Percentiles rank a stretch among this genome's conserved stretches.
Evolutionary conservation across 306 rosid species (phyloP).

Genomic region (Ammopiptanthus mongolicus): DNA sequence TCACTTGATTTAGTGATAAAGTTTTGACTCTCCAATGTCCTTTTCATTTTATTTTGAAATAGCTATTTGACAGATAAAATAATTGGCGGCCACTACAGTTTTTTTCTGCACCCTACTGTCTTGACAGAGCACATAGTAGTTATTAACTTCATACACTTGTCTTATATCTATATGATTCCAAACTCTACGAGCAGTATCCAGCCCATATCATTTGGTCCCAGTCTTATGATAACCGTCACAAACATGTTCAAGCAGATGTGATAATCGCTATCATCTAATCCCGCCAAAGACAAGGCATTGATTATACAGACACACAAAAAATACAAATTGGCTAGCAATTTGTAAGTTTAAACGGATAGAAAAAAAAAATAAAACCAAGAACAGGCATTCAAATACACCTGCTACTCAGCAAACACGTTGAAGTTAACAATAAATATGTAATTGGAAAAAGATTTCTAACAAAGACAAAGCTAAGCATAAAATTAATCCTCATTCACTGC

Average conservation of each 20-base stretch:
- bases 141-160: background rate
- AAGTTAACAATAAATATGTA: background rate
- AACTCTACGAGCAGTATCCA: background rate
- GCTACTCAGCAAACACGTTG: background rate
- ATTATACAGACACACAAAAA: background rate
- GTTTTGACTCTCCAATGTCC: background rate
- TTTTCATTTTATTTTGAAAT: background rate
- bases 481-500: background rate
- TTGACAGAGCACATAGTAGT: background rate
- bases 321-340: background rate
- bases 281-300: background rate
- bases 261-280: background rate
- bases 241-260: background rate
- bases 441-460: background rate
- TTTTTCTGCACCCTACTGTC: background rate
- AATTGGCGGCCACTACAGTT: background rate
- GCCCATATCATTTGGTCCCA: background rate
- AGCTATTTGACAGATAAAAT: background rate
- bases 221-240: background rate
- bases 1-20: background rate
- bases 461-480: background rate
- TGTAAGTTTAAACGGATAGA: background rate
- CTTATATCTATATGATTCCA: background rate
- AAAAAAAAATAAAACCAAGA: background rate
- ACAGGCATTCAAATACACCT: background rate